Conservation (phyloP, 768 basidiomycete species). For the Cubamyces sp. region DNA sequence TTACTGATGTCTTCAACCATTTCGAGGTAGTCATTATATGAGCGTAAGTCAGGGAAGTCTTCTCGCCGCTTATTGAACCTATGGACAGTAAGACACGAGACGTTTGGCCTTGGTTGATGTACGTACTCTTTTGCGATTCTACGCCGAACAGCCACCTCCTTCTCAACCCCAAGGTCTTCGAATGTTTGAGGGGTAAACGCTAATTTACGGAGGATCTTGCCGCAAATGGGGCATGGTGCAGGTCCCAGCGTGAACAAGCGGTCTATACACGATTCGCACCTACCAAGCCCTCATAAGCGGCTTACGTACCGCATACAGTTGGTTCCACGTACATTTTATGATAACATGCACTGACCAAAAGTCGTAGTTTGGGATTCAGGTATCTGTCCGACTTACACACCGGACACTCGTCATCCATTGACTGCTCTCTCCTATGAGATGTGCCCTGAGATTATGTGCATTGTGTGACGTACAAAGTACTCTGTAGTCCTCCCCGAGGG, state of each 20-base stretch:
- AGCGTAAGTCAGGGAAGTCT: conserved; percentile 79
- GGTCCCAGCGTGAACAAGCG: conserved; percentile 94
- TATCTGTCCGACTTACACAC: conserved; percentile 97
- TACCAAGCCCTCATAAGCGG: conserved; percentile 34
- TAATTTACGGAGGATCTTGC: conserved; percentile 83
- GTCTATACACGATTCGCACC: conserved; percentile 99
- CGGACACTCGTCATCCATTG: conserved; percentile 94
- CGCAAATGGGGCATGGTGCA: conserved; percentile 94
- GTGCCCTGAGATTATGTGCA: conserved; percentile 2
- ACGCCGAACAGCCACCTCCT: conserved; percentile 88
- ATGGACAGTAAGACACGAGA: conserved; percentile 5
- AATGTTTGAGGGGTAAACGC: conserved; percentile 97
- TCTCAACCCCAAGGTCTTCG: conserved; percentile 90
- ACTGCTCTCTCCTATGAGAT: conserved; percentile 44
- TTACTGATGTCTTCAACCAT: conserved; percentile 90
- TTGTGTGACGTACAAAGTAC: conserved; percentile 65
- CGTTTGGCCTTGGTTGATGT: neutral
- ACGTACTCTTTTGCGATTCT: conserved; percentile 88
- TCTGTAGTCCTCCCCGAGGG: conserved; percentile 80
- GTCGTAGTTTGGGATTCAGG: conserved; percentile 89
- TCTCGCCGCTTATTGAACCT: conserved; percentile 95
- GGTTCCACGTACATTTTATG: conserved; percentile 83
- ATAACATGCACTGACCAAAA: conserved; percentile 95
- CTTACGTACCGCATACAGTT: no score
- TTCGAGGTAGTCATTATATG: conserved; percentile 96